Evolutionary conservation across 345 rosid species (phyloP), one percentile per base, ranked within the genome.

Genomic region (Garcia nutans): DNA sequence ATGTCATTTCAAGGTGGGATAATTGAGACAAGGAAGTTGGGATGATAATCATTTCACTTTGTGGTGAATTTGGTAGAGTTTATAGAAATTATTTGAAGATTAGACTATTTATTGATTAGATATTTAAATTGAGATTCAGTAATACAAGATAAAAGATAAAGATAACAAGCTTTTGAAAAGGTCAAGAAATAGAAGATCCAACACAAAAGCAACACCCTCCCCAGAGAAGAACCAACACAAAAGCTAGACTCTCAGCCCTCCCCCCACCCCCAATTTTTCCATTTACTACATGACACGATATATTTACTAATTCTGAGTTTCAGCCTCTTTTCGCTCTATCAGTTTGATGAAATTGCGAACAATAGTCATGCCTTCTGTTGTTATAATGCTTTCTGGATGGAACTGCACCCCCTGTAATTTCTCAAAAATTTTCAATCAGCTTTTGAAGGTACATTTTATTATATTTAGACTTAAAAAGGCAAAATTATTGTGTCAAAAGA

Each of bases 371-470:
- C 98, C 97, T 81, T 92, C 93, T 0, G 77, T 63, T 60, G 96
- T 92, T 80, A 96, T 90, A 72, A 96, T 96, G 89, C 99, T 93
- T 70, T 93, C 98, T 0, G 97, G 99, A 87, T 93, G 98, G 84
- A 96, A 93, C 67, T 92, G 98, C 31, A 93, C 99, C 17, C 99
- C 98, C 98, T 96, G 89, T 79, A 78, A 54, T 52, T 31, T 57
- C 72, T n/a, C 57, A 24, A 75, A 42, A 54, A 58, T 63, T 54
- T 61, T 70, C 41, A 62, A 33, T 41, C 3, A 31, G 3, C 41
- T n/a, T 19, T 4, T 24, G 28, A 19, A 22, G 28, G 19, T 0
- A 23, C 28, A 47, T 33, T 54, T 20, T 16, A 1, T 31, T 68
- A 28, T 23, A 28, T 16, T 33, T 50, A 10, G 15, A 68, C 33